Base-by-base conservation (phyloP, 2,329 filamentous ascomycete genomes). In the Fusarium sublunatum region DNA sequence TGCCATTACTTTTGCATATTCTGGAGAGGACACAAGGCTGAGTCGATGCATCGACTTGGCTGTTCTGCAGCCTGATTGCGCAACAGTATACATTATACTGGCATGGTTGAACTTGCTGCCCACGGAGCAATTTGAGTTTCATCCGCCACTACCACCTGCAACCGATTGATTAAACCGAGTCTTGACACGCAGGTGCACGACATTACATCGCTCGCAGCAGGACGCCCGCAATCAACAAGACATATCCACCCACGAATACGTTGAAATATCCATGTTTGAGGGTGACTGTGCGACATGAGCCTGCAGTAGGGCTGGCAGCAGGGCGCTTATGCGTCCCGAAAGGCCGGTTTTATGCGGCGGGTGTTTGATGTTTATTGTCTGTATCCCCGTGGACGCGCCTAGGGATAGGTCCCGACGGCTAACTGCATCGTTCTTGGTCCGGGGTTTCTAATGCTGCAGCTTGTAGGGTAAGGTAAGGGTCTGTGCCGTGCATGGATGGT, bases 281-380 rank as follows among this genome's bases (percentile, higher is more conserved):
- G 76, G 75, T 12, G 74, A 75, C 36, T 78, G 48, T 70, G 70
- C 53, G 76, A 78, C 62, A 61, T 69, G 35, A 68, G 66, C 13
- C 65, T 76, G 8, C 58, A 51, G 15, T 61, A 71, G 47, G 59
- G 69, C 8, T 79, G 73, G 73, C 55, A 70, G 11, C 70, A 72
- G 43, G 76, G 76, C 34, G 70, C 74, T 5, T 79, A 78, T 71
- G 77, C 76, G 12, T 78, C 78, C 61, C 72, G 76, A 19, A 70
- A 75, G 44, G 75, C 76, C 12, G 76, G 75, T 9, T 19, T 19
- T 19, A 78, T 77, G 76, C 61, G 74, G 56, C 6, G 76, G 76
- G 5, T 79, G 76, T 57, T 65, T 78, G 53, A 75, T 67, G 55
- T 67, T 67, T 50, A 70, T 74, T 53, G 47, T 68, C 6, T 65